Base-by-base conservation (phyloP, 2,329 filamentous ascomycete genomes). In the Aspergillus puulaauensis region DNA sequence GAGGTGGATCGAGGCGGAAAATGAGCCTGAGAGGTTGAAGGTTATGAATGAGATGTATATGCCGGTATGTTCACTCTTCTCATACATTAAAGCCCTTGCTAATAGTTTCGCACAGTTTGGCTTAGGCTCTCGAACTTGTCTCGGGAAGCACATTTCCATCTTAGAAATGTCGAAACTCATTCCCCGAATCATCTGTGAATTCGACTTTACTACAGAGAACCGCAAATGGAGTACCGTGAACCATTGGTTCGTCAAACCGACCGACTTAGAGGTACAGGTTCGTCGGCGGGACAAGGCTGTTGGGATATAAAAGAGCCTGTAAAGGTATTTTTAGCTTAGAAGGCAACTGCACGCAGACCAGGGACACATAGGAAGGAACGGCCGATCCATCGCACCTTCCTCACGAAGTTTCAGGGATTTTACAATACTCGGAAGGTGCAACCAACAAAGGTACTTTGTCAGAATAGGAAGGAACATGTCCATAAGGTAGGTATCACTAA, bases 201-300 rank as follows among this genome's bases (percentile, higher is more conserved):
- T 70, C 44, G 66, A 70, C 12, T 67, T 71, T 14, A 44, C 41
- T 3, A 58, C 63, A 3, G 44, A 62, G 14, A 47, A 54, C 3
- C 54, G 51, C n/a, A 60, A 46, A 2, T 78, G 76, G 75, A 57
- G 68, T 0, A 74, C 73, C 6, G 57, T 67, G 33, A 78, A 78
- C n/a, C 65, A 66, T 35, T 79, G 74, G 75, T 79, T 80, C 62
- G 75, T 79, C 1, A 79, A 77, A 57, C 77, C 77, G 1, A 64
- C 64, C 1, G 65, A 78, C 50, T 79, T 80, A 54, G 65, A 68
- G 15, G 75, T 78, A 19, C 65, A 56, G 31, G 69, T 73, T 27
- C 21, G 47, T 15, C 27, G 56, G 27, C 24, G 23, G 53, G 55
- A 52, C 9, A 35, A 33, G 11, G 12, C 23, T 31, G 23, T 21